A percentile compares a stretch with the other conserved stretches of the same genome.
phyloP scores from a whole-genome alignment of 495 filamentous ascomycete species.

The Penicillium herquei region DNA sequence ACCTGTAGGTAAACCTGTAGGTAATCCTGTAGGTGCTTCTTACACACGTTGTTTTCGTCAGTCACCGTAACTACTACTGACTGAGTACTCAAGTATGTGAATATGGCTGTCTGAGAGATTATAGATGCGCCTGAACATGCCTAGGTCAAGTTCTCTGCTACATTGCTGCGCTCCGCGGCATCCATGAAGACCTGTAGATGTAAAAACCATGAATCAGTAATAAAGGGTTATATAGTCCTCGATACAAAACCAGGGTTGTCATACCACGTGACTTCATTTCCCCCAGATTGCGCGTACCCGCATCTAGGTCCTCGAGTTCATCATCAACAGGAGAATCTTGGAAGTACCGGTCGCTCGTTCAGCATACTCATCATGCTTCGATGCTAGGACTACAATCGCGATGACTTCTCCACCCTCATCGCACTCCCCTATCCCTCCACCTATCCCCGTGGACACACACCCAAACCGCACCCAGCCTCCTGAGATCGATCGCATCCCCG shows the following conservation, averaged over 20 bases:
- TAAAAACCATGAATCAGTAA: no score
- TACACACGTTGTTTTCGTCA: no score
- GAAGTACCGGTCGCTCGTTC: slow-evolving; percentile 1
- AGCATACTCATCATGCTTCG: slow-evolving; percentile 25
- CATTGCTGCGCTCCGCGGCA: no score
- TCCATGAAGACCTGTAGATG: no score
- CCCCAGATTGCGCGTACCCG: slow-evolving; percentile 15
- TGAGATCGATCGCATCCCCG: slow-evolving; percentile 49
- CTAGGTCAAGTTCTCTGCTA: no score
- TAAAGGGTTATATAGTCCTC: not conserved
- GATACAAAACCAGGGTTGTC: not conserved
- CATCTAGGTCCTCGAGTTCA: slow-evolving; percentile 1
- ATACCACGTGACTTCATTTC: slow-evolving; percentile 12
- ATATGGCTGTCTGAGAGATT: no score
- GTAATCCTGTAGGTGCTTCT: no score
- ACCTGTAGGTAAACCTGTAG: no score
- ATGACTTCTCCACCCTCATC: slow-evolving; percentile 42
- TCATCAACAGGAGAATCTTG: not conserved
- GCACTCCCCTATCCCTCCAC: slow-evolving; percentile 36
- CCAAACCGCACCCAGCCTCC: slow-evolving; percentile 41
- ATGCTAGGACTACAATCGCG: slow-evolving; percentile 33
- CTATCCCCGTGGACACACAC: slow-evolving; percentile 46
- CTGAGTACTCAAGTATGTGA: no score
- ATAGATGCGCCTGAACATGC: no score
- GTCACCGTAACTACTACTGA: no score